A percentile compares a stretch with the other conserved stretches of the same genome.
Evolutionary conservation across 2,329 filamentous ascomycete genomes (phyloP).

Genomic region (Diaporthe sp.): DNA sequence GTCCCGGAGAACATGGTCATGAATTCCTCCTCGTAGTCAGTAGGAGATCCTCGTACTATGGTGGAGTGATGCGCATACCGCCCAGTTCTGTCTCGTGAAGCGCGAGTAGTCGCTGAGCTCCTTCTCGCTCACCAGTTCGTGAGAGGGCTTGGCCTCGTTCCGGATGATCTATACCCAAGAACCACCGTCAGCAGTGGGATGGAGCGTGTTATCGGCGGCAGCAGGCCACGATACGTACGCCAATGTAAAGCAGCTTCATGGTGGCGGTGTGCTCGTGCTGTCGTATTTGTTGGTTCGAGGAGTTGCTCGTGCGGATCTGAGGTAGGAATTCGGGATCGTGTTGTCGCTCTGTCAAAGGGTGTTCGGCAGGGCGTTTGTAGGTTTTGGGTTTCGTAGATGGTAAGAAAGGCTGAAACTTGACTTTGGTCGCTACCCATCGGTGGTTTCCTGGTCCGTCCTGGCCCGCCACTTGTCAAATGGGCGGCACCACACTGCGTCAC

Average conservation of each 20-base stretch:
- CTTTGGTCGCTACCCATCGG: neutral
- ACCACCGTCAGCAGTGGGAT: slow-evolving; percentile 25
- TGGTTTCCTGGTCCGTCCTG: slow-evolving; percentile 5
- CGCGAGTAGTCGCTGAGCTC: slow-evolving; percentile 82
- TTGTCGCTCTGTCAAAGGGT: slow-evolving; percentile 8
- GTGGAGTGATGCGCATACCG: slow-evolving; percentile 29
- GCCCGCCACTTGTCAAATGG: slow-evolving; percentile 27
- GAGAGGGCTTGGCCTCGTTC: slow-evolving; percentile 79
- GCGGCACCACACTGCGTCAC: slow-evolving; percentile 13
- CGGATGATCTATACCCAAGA: slow-evolving; percentile 75
- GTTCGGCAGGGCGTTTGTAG: neutral
- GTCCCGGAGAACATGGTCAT: slow-evolving; percentile 89
- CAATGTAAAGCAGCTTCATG: slow-evolving; percentile 89
- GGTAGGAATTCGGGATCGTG: neutral
- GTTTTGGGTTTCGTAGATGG: neutral
- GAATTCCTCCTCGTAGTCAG: slow-evolving; percentile 60
- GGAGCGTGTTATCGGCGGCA: slow-evolving; percentile 22
- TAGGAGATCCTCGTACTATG: slow-evolving; percentile 54
- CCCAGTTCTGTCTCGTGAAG: slow-evolving; percentile 79
- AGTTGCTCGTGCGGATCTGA: neutral
- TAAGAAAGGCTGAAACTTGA: slow-evolving; percentile 25
- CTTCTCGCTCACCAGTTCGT: slow-evolving; percentile 81
- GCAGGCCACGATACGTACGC: slow-evolving; percentile 64
- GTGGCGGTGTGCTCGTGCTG: slow-evolving; percentile 47
- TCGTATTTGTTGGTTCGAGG: slow-evolving; percentile 3